A percentile compares a stretch with the other conserved stretches of the same genome.
phyloP scores from a whole-genome alignment of 2,329 filamentous ascomycete species.

The Neobulgaria alba region DNA sequence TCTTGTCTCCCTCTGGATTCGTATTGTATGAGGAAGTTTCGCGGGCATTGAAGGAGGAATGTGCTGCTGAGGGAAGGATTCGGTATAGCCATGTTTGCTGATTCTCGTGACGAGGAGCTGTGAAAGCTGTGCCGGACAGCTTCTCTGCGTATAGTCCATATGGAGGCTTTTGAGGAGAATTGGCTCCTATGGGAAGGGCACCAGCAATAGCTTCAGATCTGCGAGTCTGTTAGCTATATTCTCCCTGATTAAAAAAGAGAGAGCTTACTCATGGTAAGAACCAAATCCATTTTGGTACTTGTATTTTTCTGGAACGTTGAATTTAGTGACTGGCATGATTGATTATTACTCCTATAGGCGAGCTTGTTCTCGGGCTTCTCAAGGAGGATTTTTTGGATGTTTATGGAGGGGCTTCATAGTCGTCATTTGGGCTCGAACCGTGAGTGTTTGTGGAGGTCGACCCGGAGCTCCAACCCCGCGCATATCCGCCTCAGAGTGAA shows the following conservation, averaged over 20 bases:
- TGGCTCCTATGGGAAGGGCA: slow-evolving; percentile 55
- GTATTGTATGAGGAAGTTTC: slow-evolving; percentile 37
- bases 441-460: no score
- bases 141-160: slow-evolving; percentile 63
- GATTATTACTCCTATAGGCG: no score
- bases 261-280: slow-evolving; percentile 54
- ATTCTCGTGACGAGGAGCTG: slow-evolving; percentile 46
- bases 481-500: no score
- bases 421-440: no score
- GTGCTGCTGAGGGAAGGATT: slow-evolving; percentile 44
- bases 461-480: no score
- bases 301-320: slow-evolving; percentile 56
- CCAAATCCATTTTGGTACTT: slow-evolving; percentile 60
- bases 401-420: no score
- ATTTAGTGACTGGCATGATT: slow-evolving; percentile 55
- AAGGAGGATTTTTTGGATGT: no score
- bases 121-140: slow-evolving; percentile 49
- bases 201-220: slow-evolving; percentile 58
- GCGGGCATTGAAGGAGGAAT: slow-evolving; percentile 38
- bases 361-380: not conserved
- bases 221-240: slow-evolving; percentile 7
- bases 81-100: slow-evolving; percentile 51
- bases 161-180: slow-evolving; percentile 61
- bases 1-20: slow-evolving; percentile 27
- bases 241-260: not conserved